Evolutionary conservation across 2,329 filamentous ascomycete species (phyloP), one percentile per base, ranked within the genome.

Genomic region (Phyllosticta ampelicida): DNA sequence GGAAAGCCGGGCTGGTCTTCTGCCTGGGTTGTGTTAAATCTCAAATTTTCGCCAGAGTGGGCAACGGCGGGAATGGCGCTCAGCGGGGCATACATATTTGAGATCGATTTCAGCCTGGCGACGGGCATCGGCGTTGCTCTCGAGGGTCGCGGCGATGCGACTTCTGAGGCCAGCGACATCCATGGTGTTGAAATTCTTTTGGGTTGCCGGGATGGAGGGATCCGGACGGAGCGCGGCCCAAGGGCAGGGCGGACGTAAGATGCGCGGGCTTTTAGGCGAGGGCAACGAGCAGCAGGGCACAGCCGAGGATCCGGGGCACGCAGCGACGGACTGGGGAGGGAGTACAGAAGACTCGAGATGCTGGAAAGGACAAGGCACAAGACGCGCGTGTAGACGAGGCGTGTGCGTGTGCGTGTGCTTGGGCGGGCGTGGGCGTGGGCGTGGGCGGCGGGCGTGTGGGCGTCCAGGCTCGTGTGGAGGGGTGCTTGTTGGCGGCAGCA

Each of bases 1-100:
- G 89, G 86, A 74, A 99, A 97, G 64, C 91, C 91, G 61, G 87
- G 80, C 73, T 91, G 86, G 66, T 89, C 85, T 78, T 97, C 92
- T 71, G 94, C 90, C 90, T 96, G 62, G 51, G 48, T 44, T 44
- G 36, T 30, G 56, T 61, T 57, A 55, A 65, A n/a, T n/a, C 36
- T 71, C 64, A 71, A 59, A 66, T 66, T 58, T 51, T 61, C 61
- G 55, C 62, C 13, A n/a, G 13, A 58, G 58, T 55, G 53, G 61
- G 36, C 36, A 62, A 57, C 61, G 23, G 60, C 53, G 57, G 53
- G 50, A 36, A 36, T 48, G 54, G 55, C n/a, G n/a, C n/a, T n/a
- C n/a, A 55, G 48, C 54, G 13, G 51, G 64, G 68, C 84, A 71
- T 79, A 92, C 89, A 78, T 86, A 81, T 79, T 90, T 91, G 67